Evolutionary conservation across 169 alveolate species (phyloP).

Genomic region (Plasmodium malariae): DNA sequence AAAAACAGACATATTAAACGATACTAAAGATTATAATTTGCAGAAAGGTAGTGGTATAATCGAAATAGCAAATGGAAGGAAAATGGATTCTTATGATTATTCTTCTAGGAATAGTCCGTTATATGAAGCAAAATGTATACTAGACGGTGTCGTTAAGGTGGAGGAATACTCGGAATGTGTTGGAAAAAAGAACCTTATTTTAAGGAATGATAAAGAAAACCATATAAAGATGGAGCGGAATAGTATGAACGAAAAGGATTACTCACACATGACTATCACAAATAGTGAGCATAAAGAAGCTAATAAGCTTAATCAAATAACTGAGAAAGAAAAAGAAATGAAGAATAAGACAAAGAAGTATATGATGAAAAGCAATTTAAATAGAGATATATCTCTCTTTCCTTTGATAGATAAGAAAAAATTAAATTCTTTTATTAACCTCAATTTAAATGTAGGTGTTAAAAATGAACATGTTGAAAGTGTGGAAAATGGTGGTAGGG

Average conservation of each 20-base stretch:
- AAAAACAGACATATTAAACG: too few relatives aligned
- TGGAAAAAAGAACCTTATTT: too few relatives aligned
- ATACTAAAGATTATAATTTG: too few relatives aligned
- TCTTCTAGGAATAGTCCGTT: too few relatives aligned
- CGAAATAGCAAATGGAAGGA: too few relatives aligned
- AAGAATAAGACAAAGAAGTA: conserved; percentile 5
- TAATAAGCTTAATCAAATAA: neutral
- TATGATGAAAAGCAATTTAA: neutral
- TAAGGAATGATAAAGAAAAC: too few relatives aligned
- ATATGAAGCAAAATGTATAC: too few relatives aligned
- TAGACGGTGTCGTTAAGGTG: too few relatives aligned
- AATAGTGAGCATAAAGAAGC: neutral
- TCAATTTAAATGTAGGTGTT: conserved; percentile 41
- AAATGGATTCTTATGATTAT: too few relatives aligned
- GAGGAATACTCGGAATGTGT: too few relatives aligned
- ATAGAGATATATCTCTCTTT: conserved; percentile 3
- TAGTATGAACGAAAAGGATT: neutral
- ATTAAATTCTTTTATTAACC: conserved; percentile 16
- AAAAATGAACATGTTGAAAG: neutral
- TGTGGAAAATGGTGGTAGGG: neutral
- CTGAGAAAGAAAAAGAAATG: neutral
- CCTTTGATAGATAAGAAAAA: conserved; percentile 48
- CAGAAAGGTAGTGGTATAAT: too few relatives aligned
- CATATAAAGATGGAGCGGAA: too few relatives aligned
- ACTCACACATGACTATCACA: neutral